phyloP scores from a whole-genome alignment of 2,329 filamentous ascomycete species.

The Aspergillus fumigatiaffinis region DNA sequence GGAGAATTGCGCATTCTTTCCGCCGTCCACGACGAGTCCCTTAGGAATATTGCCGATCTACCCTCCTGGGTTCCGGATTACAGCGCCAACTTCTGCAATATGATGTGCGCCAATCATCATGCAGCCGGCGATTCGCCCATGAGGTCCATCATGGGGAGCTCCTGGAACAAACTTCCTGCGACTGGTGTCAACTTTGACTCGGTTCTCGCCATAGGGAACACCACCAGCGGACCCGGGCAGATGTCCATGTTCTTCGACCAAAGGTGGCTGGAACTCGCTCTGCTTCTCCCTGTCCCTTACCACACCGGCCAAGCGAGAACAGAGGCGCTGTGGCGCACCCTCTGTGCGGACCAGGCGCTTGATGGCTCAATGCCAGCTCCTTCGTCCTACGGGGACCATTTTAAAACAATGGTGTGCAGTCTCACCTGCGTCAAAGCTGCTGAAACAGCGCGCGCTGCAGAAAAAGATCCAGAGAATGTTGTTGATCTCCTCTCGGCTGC shows the following conservation, averaged over 20 bases:
- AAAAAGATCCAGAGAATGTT: neutral
- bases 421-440: neutral
- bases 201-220: neutral
- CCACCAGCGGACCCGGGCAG: neutral
- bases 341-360: slow-evolving; percentile 2
- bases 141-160: neutral
- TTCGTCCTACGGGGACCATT: neutral
- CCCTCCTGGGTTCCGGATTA: slow-evolving; percentile 5
- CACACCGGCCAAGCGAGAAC: neutral
- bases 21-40: neutral
- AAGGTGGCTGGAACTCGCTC: slow-evolving; percentile 2
- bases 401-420: neutral
- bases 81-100: slow-evolving; percentile 1
- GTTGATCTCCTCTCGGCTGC: neutral
- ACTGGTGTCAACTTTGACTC: neutral
- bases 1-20: slow-evolving; percentile 3
- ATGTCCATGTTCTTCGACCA: slow-evolving; percentile 3
- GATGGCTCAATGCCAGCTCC: neutral
- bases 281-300: slow-evolving; percentile 4
- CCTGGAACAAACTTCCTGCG: neutral
- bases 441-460: neutral
- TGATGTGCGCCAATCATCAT: neutral
- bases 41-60: neutral
- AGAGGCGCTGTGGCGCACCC: slow-evolving; percentile 4
- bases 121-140: neutral